These are phyloP conservation scores for Boletellus ananiceps DNA, from an alignment of 768 basidiomycete genomes.

Conservation along the genomic window DNA sequence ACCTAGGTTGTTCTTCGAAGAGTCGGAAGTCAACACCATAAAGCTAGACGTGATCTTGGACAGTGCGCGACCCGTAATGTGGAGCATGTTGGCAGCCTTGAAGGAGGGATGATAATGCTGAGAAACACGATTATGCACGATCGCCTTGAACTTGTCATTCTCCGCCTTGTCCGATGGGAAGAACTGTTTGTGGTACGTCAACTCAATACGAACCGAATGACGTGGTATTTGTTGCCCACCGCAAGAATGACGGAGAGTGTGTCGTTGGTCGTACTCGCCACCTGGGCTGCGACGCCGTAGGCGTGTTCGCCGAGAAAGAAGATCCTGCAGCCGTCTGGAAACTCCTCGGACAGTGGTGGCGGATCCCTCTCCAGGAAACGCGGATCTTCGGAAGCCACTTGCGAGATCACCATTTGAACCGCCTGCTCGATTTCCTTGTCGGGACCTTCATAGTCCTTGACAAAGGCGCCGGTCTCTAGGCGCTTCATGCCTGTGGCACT, in stretches of 20 bases:
- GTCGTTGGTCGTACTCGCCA: constrained; percentile 64
- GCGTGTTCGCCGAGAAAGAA: constrained; percentile 96
- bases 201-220: not conserved
- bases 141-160: constrained; percentile 67
- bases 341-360: constrained; percentile 81
- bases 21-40: constrained; percentile 76
- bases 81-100: constrained; percentile 67
- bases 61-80: constrained; percentile 72
- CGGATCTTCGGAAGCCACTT: constrained; percentile 86
- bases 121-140: constrained; percentile 49
- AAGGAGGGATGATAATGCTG: constrained; percentile 75
- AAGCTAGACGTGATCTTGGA: constrained; percentile 92
- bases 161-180: constrained; percentile 82
- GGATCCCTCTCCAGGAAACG: constrained; percentile 79
- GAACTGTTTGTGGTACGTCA: constrained; percentile 47
- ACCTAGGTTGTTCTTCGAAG: constrained; percentile 83
- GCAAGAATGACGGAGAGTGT: constrained; percentile 81
- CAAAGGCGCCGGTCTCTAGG: constrained; percentile 81
- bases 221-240: constrained; percentile 39
- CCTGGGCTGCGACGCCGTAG: constrained; percentile 94
- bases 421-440: constrained; percentile 85
- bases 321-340: constrained; percentile 83
- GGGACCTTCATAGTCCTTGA: constrained; percentile 87
- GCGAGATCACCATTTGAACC: constrained; percentile 76
- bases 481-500: constrained; percentile 71